Evolutionary conservation across 495 filamentous ascomycete species (phyloP), one percentile per base, ranked within the genome.

Genomic region (Penicillium steckii): DNA sequence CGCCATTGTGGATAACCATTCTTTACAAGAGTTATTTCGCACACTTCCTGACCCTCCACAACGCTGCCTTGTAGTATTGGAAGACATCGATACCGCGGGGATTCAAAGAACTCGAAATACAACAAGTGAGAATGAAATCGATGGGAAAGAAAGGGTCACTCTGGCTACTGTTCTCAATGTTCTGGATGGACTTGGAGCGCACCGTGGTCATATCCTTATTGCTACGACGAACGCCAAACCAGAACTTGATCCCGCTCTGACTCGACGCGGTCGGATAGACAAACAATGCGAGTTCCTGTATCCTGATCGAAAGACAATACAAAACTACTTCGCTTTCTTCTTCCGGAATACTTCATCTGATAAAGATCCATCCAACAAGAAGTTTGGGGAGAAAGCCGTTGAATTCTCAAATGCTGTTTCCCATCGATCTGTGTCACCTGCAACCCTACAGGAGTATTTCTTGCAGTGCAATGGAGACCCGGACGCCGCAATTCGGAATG

Each of bases 211-310:
- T 23, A 30, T 50, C 10, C 37, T 50, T 25, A 18, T 50, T 29
- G 38, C 26, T 24, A 50, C 48, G 7, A 50, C 48, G 27, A 50
- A 44, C 27, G 26, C 15, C 22, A 44, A 25, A 5, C n/a, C 37
- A 44, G n/a, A 13, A 4, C 38, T 50, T 41, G 48, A 50, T 26
- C 3, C 24, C 13, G 48, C 48, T 15, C 37, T 50, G 38, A 44
- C 25, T 44, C 37, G 38, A 44, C 48, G 38, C 33, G 48, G 48
- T 2, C 38, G 48, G n/a, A 43, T 44, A 4, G 48, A 50, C 48
- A 29, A 32, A 32, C 18, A 41, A 44, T 44, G 32, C 17, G 26
- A 44, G 23, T 42, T 50, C 27, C 12, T 17, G 29, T 30, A 43
- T 15, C 26, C 48, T n/a, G 38, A 45, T 27, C n/a, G 38, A 33